Evolutionary conservation across 148 eudicot species (phyloP), one percentile per base, ranked within the genome.

Genomic region (Persicaria maculosa): DNA sequence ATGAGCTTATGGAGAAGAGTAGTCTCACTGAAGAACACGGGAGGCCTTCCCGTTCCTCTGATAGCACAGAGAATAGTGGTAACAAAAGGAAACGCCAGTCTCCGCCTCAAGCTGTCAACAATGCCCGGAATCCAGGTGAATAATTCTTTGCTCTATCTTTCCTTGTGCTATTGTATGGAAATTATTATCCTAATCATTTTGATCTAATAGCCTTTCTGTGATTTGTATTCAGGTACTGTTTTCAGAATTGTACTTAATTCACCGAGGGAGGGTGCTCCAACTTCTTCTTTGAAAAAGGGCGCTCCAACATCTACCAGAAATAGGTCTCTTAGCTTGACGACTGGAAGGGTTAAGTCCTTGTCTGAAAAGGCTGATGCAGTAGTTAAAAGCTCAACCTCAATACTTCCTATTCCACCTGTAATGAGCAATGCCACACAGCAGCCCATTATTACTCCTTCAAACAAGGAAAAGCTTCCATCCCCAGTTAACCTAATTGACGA

Each of bases 1-100:
- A 77, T 43, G 88, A 85, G 62, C 81, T 47, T 47, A 61, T 85
- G 64, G 94, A 92, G 72, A 81, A 83, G 79, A 94, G 98, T 74
- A 82, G 79, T 75, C 65, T 94, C 40, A 94, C 97, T 20, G 97
- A 94, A 72, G 98, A 94, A 74, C 90, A 83, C 72, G 88, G 79
- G 9, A 85, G 44, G 45, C 86, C 97, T n/a, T 75, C 82, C 9
- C 55, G 78, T 68, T 91, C 97, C 7, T 83, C 91, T 52, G 98
- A 93, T 50, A 87, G 97, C 80, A 91, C 93, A 6, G 83, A 91
- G 44, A 91, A 89, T 72, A 91, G 91, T 71, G 44, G 50, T 20
- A 75, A 31, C 2, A 93, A 91, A 79, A 88, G 98, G 82, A 88
- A 83, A 78, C 78, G 79, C 59, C 80, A 61, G 19, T 48, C 79